Percentiles rank a stretch among this genome's conserved stretches.
Conservation (phyloP, 169 alveolate genomes). For the Babesia bigemina region DNA sequence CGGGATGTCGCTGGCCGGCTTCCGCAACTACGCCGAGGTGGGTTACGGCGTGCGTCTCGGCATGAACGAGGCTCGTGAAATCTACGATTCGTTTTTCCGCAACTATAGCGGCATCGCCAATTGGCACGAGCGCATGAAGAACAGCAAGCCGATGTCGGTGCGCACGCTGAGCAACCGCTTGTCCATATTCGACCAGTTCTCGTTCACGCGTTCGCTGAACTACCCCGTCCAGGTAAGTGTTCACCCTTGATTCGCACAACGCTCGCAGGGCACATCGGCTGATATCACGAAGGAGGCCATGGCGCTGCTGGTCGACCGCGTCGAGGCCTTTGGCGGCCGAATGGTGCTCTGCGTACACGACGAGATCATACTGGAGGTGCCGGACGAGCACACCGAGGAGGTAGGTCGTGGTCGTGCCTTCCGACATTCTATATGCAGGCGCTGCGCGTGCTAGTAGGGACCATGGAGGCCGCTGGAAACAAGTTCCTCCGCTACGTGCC, state of each 20-base stretch:
- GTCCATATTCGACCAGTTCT: constrained; percentile 79
- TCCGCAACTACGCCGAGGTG: constrained; percentile 81
- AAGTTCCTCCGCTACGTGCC: constrained; percentile 79
- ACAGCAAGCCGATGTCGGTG: constrained; percentile 32
- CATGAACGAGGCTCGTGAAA: constrained; percentile 73
- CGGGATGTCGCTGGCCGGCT: constrained; percentile 82
- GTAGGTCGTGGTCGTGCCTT: constrained; percentile 8
- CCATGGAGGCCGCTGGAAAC: constrained; percentile 83
- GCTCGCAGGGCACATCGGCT: constrained; percentile 80
- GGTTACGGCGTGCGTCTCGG: constrained; percentile 77
- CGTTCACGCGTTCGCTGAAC: constrained; percentile 83
- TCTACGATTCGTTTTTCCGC: constrained; percentile 78
- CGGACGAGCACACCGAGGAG: constrained; percentile 76
- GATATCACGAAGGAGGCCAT: constrained; percentile 84
- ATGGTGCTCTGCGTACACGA: constrained; percentile 83
- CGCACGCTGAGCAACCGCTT: constrained; percentile 79
- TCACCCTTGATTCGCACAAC: background rate
- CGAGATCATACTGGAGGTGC: constrained; percentile 82
- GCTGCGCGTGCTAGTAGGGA: constrained; percentile 66
- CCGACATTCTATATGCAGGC: constrained; percentile 41
- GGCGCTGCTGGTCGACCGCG: constrained; percentile 74
- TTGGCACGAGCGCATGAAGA: constrained; percentile 84
- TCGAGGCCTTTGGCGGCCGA: constrained; percentile 70
- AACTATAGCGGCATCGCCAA: constrained; percentile 76
- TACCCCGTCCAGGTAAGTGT: constrained; percentile 81